Percentiles rank a stretch among this genome's conserved stretches.
phyloP scores from a whole-genome alignment of 2,329 filamentous ascomycete genomes.

The Graphilbum fragrans region DNA sequence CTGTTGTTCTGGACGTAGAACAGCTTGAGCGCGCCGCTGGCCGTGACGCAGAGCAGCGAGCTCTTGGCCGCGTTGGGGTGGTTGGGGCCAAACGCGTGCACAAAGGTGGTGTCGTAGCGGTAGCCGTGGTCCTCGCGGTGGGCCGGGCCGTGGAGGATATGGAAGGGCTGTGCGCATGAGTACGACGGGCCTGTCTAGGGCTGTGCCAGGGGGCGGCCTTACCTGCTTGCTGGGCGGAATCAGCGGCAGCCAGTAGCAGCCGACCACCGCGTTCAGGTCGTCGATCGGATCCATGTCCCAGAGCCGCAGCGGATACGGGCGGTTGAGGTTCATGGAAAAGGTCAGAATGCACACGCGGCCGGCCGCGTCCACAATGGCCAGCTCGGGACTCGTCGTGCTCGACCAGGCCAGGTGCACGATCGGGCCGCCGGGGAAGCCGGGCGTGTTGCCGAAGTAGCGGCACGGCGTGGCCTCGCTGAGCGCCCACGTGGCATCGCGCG shows the following conservation, averaged over 20 bases:
- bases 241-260: slow-evolving; percentile 73
- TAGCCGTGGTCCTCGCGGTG: slow-evolving; percentile 52
- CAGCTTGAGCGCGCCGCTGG: slow-evolving; percentile 60
- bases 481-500: slow-evolving; percentile 60
- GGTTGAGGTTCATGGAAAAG: slow-evolving; percentile 62
- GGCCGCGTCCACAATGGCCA: slow-evolving; percentile 70
- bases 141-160: slow-evolving; percentile 46
- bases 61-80: slow-evolving; percentile 62
- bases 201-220: slow-evolving; percentile 6
- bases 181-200: neutral
- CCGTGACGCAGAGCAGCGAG: slow-evolving; percentile 65
- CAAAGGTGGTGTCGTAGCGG: slow-evolving; percentile 54
- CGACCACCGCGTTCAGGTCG: slow-evolving; percentile 67
- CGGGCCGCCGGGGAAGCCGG: slow-evolving; percentile 42
- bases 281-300: slow-evolving; percentile 58
- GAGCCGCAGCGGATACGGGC: slow-evolving; percentile 47
- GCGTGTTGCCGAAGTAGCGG: slow-evolving; percentile 44
- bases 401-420: slow-evolving; percentile 80
- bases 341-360: slow-evolving; percentile 67
- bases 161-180: slow-evolving; percentile 25
- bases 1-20: slow-evolving; percentile 65
- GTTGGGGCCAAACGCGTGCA: slow-evolving; percentile 56
- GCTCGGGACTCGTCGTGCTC: slow-evolving; percentile 56
- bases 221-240: slow-evolving; percentile 32
- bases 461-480: slow-evolving; percentile 60